These are phyloP conservation scores for Yamadazyma triangularis DNA, from an alignment of 1,139 yeast species.

Conservation along the genomic window DNA sequence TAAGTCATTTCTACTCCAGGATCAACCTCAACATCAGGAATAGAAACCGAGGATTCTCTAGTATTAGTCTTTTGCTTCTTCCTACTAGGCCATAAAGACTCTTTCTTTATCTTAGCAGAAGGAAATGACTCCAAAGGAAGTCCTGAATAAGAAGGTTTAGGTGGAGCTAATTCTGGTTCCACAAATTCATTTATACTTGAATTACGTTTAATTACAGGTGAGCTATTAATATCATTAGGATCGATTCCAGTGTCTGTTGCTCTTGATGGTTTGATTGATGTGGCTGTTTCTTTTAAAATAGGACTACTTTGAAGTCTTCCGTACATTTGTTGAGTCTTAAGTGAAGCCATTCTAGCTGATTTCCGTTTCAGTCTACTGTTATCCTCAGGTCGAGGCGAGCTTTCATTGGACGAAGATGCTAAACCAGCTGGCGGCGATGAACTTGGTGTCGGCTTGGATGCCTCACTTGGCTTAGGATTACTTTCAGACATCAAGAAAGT, in stretches of 20 bases:
- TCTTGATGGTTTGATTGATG: not conserved
- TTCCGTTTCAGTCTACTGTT: conserved; percentile 8
- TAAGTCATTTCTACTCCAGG: conserved; percentile 5
- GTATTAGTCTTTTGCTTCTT: conserved; percentile 6
- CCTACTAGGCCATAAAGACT: conserved; percentile 42
- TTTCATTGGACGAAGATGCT: not conserved
- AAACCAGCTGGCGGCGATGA: not conserved
- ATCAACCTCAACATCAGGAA: conserved; percentile 2
- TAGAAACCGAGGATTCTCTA: conserved; percentile 2
- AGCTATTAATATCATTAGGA: not conserved
- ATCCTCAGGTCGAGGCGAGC: not conserved
- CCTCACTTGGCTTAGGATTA: too few relatives aligned
- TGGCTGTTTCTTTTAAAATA: conserved; percentile 1
- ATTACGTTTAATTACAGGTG: not conserved
- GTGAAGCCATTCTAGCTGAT: conserved; percentile 12
- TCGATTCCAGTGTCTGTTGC: too few relatives aligned
- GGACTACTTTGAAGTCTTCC: conserved; percentile 7
- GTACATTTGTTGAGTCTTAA: conserved; percentile 10
- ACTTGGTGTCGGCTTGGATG: not conserved
- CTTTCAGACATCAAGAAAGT: too few relatives aligned
- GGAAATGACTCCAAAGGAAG: conserved; percentile 63
- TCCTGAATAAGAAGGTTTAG: conserved; percentile 58
- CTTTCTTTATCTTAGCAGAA: conserved; percentile 47
- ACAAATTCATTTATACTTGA: conserved; percentile 22
- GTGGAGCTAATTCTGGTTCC: conserved; percentile 57